Percentiles rank a stretch among this genome's conserved stretches.
Conservation (phyloP, 2,329 filamentous ascomycete species). For the Arthroderma sp. region DNA sequence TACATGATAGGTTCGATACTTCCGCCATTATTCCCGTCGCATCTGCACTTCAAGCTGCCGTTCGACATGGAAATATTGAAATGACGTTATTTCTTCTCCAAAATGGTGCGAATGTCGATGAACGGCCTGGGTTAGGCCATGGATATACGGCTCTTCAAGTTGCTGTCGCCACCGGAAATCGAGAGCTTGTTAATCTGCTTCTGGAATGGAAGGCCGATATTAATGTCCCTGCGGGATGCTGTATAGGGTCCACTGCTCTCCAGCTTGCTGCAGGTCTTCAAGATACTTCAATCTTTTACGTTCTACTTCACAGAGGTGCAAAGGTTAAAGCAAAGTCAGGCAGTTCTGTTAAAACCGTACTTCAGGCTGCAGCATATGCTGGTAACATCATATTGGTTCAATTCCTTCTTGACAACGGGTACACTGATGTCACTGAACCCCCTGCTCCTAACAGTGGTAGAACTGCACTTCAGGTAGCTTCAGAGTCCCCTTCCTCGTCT, state of each 20-base stretch:
- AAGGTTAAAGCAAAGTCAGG: background rate
- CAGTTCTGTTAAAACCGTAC: background rate
- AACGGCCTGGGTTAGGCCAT: background rate
- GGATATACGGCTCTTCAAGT: conserved; percentile 11
- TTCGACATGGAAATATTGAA: conserved; percentile 5
- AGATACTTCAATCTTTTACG: background rate
- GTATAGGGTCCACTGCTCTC: background rate
- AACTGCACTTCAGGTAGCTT: background rate
- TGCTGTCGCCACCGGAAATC: conserved; percentile 5
- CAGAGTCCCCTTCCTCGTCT: background rate
- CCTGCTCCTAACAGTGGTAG: background rate
- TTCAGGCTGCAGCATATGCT: background rate
- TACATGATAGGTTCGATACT: background rate
- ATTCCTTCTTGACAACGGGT: background rate
- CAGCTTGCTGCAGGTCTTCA: conserved; percentile 4
- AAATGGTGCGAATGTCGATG: conserved; percentile 9
- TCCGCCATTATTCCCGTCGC: background rate
- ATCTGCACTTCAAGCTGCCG: conserved; percentile 14
- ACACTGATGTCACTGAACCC: background rate
- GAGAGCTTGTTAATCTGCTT: conserved; percentile 13
- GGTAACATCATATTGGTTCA: background rate
- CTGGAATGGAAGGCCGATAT: conserved; percentile 6
- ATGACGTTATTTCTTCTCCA: conserved; percentile 11
- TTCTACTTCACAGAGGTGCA: background rate
- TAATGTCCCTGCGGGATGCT: background rate